A percentile compares a stretch with the other conserved stretches of the same genome.
Evolutionary conservation across 2,329 filamentous ascomycete genomes (phyloP).

Genomic region (Curvularia eragrostidis): DNA sequence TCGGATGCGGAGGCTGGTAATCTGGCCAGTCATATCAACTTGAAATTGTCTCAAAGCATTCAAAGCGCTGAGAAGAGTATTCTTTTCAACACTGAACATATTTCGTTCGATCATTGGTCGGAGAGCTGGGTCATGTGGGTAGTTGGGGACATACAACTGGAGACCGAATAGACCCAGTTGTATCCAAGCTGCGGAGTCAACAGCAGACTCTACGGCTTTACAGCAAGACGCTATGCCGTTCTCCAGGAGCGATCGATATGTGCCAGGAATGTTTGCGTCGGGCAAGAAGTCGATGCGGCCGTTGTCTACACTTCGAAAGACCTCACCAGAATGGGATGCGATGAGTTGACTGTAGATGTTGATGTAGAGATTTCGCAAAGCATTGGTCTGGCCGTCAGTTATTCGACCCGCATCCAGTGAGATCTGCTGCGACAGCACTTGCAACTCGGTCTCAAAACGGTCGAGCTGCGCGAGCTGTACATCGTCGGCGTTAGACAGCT

Average conservation of each 20-base stretch:
- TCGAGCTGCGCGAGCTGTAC: conserved; percentile 51
- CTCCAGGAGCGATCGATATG: conserved; percentile 46
- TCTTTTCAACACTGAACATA: conserved; percentile 63
- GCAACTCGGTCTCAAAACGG: conserved; percentile 51
- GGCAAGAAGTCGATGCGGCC: conserved; percentile 17
- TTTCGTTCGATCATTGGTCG: conserved; percentile 67
- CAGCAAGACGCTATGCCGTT: conserved; percentile 24
- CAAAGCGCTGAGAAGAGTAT: conserved; percentile 64
- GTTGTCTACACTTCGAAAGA: conserved; percentile 15
- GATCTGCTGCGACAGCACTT: conserved; percentile 47
- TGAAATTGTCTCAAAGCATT: conserved; percentile 71
- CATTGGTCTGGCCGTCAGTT: conserved; percentile 37
- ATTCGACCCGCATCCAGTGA: conserved; percentile 45
- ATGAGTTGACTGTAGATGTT: conserved; percentile 30
- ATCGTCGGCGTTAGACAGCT: conserved; percentile 40
- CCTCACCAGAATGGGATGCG: conserved; percentile 28
- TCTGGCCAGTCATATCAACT: conserved; percentile 69
- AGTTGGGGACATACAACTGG: conserved; percentile 83
- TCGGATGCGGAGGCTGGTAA: conserved; percentile 70
- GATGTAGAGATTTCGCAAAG: conserved; percentile 39
- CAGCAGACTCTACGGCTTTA: background rate
- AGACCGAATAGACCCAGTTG: conserved; percentile 77
- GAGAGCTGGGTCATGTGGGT: conserved; percentile 80
- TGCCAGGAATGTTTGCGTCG: conserved; percentile 19
- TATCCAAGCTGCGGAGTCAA: conserved; percentile 68